Percentiles rank a stretch among this genome's conserved stretches.
phyloP scores from a whole-genome alignment of 2,329 filamentous ascomycete species.

The Fusarium keratoplasticum region DNA sequence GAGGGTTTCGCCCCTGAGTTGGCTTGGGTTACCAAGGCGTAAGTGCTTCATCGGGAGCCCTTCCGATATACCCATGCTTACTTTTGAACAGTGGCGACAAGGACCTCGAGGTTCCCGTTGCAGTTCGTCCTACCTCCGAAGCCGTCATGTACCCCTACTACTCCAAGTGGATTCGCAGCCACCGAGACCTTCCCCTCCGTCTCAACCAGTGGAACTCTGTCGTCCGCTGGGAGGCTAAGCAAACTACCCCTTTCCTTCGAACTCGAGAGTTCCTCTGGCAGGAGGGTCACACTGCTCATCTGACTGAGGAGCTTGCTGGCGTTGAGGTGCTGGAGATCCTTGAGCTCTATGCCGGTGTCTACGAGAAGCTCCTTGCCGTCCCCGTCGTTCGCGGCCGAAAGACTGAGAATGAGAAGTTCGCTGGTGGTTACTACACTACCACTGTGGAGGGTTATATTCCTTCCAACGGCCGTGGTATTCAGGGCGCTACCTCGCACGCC shows the following conservation, averaged over 20 bases:
- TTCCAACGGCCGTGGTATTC: conserved; percentile 93
- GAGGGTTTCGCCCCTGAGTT: conserved; percentile 98
- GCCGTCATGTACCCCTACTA: conserved; percentile 97
- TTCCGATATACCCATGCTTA: conserved; percentile 4
- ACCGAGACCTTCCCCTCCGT: conserved; percentile 92
- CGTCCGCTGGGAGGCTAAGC: conserved; percentile 97
- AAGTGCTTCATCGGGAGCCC: conserved; percentile 48
- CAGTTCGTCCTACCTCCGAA: conserved; percentile 76
- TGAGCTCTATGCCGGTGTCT: conserved; percentile 91
- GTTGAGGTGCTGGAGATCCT: conserved; percentile 93
- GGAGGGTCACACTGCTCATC: conserved; percentile 90
- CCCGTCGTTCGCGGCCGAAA: conserved; percentile 94
- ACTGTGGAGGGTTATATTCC: conserved; percentile 98
- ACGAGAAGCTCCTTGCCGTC: conserved; percentile 92
- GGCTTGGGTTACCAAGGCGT: conserved; percentile 89
- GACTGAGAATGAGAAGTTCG: conserved; percentile 98
- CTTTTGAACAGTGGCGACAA: conserved; percentile 77
- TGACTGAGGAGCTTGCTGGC: conserved; percentile 84
- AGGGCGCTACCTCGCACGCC: conserved; percentile 94
- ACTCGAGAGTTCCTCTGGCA: conserved; percentile 98
- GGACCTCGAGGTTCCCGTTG: conserved; percentile 84
- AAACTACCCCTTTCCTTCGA: conserved; percentile 86
- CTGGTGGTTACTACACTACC: conserved; percentile 95
- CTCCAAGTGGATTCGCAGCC: conserved; percentile 95
- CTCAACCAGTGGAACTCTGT: conserved; percentile 98